These are phyloP conservation scores for Phytophthora quininea DNA, from an alignment of 352 stramenopile species.

Conservation along the genomic window DNA sequence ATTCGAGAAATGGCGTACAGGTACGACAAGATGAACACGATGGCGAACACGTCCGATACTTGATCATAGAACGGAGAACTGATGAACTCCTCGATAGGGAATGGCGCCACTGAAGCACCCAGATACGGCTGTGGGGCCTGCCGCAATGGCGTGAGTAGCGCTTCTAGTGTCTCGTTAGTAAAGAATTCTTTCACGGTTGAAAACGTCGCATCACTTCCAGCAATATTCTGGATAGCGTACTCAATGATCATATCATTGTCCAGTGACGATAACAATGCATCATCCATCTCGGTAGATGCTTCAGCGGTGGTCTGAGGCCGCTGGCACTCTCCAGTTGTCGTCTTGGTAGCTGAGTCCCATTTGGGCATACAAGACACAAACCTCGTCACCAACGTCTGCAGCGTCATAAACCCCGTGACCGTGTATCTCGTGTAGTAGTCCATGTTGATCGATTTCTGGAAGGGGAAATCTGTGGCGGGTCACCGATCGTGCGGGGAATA, in stretches of 20 bases:
- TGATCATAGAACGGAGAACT: constrained; percentile 76
- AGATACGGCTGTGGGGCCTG: constrained; percentile 67
- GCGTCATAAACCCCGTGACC: constrained; percentile 33
- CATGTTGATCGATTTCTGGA: constrained; percentile 27
- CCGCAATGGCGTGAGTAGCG: constrained; percentile 53
- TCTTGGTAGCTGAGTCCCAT: constrained; percentile 30
- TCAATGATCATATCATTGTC: constrained; percentile 55
- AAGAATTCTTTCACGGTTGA: constrained; percentile 32
- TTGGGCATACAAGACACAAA: constrained; percentile 43
- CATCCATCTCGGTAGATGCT: constrained; percentile 36
- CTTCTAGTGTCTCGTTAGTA: constrained; percentile 35
- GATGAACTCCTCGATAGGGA: constrained; percentile 61
- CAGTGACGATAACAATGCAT: constrained; percentile 39
- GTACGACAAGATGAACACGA: constrained; percentile 93
- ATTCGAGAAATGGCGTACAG: constrained; percentile 90
- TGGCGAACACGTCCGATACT: constrained; percentile 73
- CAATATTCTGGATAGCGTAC: constrained; percentile 27
- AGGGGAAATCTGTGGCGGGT: constrained; percentile 27
- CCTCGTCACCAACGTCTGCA: constrained; percentile 46
- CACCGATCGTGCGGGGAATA: constrained; percentile 32
- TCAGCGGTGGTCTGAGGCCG: constrained; percentile 33
- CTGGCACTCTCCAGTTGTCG: constrained; percentile 39
- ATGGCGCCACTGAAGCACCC: constrained; percentile 48
- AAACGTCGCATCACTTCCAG: constrained; percentile 21
- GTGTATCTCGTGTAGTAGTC: constrained; percentile 35